A percentile compares a stretch with the other conserved stretches of the same genome.
Conservation (phyloP, 140 eudicot genomes). For the Stevia rebaudiana region DNA sequence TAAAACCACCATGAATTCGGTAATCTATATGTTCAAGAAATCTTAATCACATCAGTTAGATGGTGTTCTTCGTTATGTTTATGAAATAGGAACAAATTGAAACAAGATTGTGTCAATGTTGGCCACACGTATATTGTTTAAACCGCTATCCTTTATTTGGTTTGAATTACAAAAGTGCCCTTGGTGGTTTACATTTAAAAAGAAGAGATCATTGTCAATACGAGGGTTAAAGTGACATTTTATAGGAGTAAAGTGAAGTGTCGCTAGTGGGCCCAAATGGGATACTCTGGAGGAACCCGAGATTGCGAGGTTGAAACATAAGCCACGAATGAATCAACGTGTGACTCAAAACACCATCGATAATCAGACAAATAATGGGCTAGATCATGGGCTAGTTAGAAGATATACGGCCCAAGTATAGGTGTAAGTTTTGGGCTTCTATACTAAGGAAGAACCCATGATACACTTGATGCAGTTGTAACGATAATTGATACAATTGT, state of each 20-base stretch:
- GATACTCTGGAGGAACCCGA: constrained; percentile 1
- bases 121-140: constrained; percentile 32
- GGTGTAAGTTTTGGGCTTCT: neutral
- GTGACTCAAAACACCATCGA: constrained; percentile 12
- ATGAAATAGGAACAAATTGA: constrained; percentile 6
- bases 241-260: constrained; percentile 6
- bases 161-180: constrained; percentile 19
- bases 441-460: neutral
- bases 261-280: neutral
- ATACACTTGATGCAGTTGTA: too few species aligned
- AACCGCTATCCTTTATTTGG: constrained; percentile 9
- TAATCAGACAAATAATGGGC: too few species aligned
- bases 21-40: constrained; percentile 14
- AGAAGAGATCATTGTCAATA: neutral
- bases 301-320: constrained; percentile 25
- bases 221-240: constrained; percentile 22
- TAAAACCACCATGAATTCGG: constrained; percentile 51
- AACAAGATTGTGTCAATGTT: constrained; percentile 17
- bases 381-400: too few species aligned
- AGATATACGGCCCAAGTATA: neutral
- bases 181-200: neutral
- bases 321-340: constrained; percentile 24
- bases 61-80: neutral
- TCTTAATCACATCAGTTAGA: constrained; percentile 8
- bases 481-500: too few species aligned